Percentiles rank a stretch among this genome's conserved stretches.
These are phyloP conservation scores for Cercophora sp. DNA, from an alignment of 495 filamentous ascomycete genomes.

Conservation along the genomic window DNA sequence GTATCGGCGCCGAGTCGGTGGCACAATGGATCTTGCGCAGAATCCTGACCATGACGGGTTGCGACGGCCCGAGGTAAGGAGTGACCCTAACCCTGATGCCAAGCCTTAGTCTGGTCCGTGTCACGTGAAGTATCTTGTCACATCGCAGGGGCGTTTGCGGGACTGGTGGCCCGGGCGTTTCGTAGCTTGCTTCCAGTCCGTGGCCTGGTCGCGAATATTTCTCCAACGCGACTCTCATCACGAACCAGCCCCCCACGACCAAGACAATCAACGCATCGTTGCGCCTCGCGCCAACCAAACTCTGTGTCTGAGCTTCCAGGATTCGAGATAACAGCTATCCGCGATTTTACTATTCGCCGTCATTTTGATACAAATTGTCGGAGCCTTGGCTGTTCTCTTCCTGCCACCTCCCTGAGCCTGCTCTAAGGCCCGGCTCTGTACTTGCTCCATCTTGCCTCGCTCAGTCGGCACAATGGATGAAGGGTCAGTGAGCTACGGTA, in stretches of 20 bases:
- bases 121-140: not conserved
- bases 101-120: not conserved
- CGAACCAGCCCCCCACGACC: conserved; percentile 18
- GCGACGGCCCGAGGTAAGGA: conserved; percentile 29
- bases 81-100: not conserved
- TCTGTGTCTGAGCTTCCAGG: too few relatives aligned
- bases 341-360: too few relatives aligned
- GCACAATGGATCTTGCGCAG: not conserved
- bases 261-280: conserved; percentile 16
- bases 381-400: too few relatives aligned
- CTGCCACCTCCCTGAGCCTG: too few relatives aligned
- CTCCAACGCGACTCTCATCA: conserved; percentile 33
- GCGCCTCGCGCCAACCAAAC: conserved; percentile 17
- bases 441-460: not conserved
- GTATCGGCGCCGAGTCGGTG: not conserved
- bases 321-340: too few relatives aligned
- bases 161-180: not conserved
- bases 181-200: conserved; percentile 8
- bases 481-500: conserved; percentile 49
- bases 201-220: conserved; percentile 32
- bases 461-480: conserved; percentile 49
- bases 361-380: too few relatives aligned
- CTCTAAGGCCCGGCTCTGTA: too few relatives aligned
- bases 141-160: not conserved
- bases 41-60: conserved; percentile 22